Evolutionary conservation across 371 early-diverging fungal genomes (phyloP).

Genomic region (Gilbertella persicaria): DNA sequence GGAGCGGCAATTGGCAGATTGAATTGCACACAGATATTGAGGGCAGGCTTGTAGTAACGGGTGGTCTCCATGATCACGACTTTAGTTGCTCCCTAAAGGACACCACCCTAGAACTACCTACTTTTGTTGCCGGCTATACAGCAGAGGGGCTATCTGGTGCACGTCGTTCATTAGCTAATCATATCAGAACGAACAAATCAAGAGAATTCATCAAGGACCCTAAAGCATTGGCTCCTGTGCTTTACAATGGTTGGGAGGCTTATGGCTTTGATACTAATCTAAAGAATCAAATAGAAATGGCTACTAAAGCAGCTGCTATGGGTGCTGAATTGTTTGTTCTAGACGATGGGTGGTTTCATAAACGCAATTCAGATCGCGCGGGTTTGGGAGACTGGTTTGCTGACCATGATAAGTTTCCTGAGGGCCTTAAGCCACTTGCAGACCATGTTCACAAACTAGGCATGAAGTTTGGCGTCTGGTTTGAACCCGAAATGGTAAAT

Average conservation of each 20-base stretch:
- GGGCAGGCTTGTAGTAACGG: slow-evolving; percentile 27
- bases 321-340: slow-evolving; percentile 50
- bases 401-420: slow-evolving; percentile 48
- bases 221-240: slow-evolving; percentile 19
- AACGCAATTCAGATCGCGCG: slow-evolving; percentile 36
- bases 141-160: slow-evolving; percentile 38
- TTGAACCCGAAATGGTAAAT: slow-evolving; percentile 55
- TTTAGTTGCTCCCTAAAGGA: slow-evolving; percentile 24
- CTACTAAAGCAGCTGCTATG: slow-evolving; percentile 29
- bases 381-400: slow-evolving; percentile 60
- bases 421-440: slow-evolving; percentile 48
- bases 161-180: slow-evolving; percentile 28
- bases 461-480: slow-evolving; percentile 59
- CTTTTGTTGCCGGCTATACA: slow-evolving; percentile 36
- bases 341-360: slow-evolving; percentile 61
- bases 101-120: slow-evolving; percentile 9
- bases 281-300: slow-evolving; percentile 30
- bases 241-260: slow-evolving; percentile 54
- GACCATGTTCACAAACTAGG: slow-evolving; percentile 44
- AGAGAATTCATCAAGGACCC: slow-evolving; percentile 2
- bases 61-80: slow-evolving; percentile 40
- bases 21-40: slow-evolving; percentile 24
- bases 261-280: slow-evolving; percentile 31
- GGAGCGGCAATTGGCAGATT: slow-evolving; percentile 48
- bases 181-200: slow-evolving; percentile 16